Evolutionary conservation across 192 early-diverging fungal species (phyloP), one percentile per base, ranked within the genome.

Genomic region (Entomortierella lignicola): DNA sequence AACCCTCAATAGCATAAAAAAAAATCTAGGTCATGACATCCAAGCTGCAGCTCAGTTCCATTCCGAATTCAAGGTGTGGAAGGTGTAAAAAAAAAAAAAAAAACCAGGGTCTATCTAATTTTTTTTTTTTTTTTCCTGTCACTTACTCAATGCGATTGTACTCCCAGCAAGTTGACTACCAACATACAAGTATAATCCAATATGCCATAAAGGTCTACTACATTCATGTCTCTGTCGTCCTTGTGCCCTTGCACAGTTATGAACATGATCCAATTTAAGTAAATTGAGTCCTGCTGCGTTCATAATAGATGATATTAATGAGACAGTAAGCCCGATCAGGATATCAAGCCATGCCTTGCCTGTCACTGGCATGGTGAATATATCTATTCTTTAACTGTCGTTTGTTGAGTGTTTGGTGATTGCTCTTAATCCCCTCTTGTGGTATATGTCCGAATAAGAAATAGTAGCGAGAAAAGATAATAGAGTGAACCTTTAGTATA

Each of bases 131-230:
- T 17, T 6, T 17, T 23, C 50, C 5, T 6, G n/a, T 7, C 8
- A 72, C 86, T 81, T 84, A 88, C 89, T 85, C 32, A 90, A 65
- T 23, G 87, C 87, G 27, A 89, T 80, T 1, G 87, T 86, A 39
- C 85, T 88, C 17, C 87, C 87, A 27, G 85, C 68, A 17, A 83
- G 56, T 55, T 89, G 85, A 72, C 83, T 85, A 6, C 77, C 56
- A 25, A 88, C 82, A 67, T 89, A 87, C 21, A 88, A 67, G 64
- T 88, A 88, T 17, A 90, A 65, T n/a, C 89, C 87, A 50, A 88
- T 37, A 61, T 90, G 89, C 89, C 89, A 88, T 71, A 85, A 59
- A 13, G 86, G 85, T 39, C 89, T 65, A 25, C 85, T 81, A 81
- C 87, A 88, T 25, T 90, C 86, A 61, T 85, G 81, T 8, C 85